phyloP scores from a whole-genome alignment of 73 alveolate genomes.

The Stentor coeruleus region DNA sequence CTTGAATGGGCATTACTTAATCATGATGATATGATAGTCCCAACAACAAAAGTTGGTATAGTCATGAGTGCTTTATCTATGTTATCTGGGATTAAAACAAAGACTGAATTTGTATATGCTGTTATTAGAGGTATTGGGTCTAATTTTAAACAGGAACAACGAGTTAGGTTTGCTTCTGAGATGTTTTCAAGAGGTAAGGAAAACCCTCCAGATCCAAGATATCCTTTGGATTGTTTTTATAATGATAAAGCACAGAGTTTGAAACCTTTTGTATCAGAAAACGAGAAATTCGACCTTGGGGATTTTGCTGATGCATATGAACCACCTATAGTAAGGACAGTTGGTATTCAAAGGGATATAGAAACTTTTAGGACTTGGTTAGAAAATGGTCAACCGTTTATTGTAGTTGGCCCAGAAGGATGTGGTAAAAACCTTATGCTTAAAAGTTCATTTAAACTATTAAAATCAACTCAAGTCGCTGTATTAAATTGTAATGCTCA shows the following conservation, averaged over 20 bases:
- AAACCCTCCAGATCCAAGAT: conserved; percentile 59
- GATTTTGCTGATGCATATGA: conserved; percentile 62
- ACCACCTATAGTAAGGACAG: conserved; percentile 91
- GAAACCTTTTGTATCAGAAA: conserved; percentile 54
- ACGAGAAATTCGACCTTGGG: conserved; percentile 42
- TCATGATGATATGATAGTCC: conserved; percentile 64
- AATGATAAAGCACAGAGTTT: conserved; percentile 47
- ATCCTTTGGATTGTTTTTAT: conserved; percentile 67
- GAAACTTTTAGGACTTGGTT: conserved; percentile 66
- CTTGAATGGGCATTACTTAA: conserved; percentile 53
- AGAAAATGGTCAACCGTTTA: conserved; percentile 91
- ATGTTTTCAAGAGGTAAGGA: conserved; percentile 49
- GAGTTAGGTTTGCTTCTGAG: conserved; percentile 56
- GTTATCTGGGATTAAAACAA: conserved; percentile 62
- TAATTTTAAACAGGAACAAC: conserved; percentile 70
- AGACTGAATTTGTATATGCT: conserved; percentile 85
- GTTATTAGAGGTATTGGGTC: conserved; percentile 95
- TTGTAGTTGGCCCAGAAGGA: conserved; percentile 99
- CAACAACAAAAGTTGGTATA: conserved; percentile 95
- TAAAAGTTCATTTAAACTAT: conserved; percentile 80
- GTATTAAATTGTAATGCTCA: conserved; percentile 69
- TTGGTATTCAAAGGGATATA: conserved; percentile 73
- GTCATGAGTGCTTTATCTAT: conserved; percentile 84
- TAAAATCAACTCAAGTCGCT: conserved; percentile 84
- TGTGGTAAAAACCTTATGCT: conserved; percentile 98